phyloP scores from a whole-genome alignment of 2,329 filamentous ascomycete genomes.

The Venturiaceae sp. region DNA sequence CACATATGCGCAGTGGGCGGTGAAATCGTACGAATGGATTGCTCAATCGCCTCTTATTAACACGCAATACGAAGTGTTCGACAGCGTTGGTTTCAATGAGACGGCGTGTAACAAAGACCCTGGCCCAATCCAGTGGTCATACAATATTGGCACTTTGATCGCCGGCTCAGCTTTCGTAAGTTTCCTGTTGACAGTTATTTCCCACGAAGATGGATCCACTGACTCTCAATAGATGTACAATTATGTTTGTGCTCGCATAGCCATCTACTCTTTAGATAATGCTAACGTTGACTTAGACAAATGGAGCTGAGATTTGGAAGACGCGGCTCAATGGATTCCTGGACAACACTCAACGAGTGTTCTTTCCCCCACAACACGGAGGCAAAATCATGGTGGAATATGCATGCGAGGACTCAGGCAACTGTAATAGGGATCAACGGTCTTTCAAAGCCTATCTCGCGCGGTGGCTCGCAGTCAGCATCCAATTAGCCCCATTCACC shows the following conservation, averaged over 20 bases:
- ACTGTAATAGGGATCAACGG: constrained; percentile 62
- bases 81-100: constrained; percentile 40
- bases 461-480: constrained; percentile 53
- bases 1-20: constrained; percentile 25
- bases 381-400: constrained; percentile 54
- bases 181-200: not conserved
- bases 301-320: constrained; percentile 42
- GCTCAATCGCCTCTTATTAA: constrained; percentile 9
- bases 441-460: constrained; percentile 64
- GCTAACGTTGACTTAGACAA: constrained; percentile 44
- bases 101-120: constrained; percentile 21
- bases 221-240: not conserved
- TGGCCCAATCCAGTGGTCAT: constrained; percentile 48
- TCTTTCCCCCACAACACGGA: constrained; percentile 38
- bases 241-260: not conserved
- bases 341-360: constrained; percentile 26
- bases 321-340: constrained; percentile 44
- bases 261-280: constrained; percentile 41
- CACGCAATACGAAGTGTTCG: constrained; percentile 31
- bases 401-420: constrained; percentile 50
- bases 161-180: constrained; percentile 35
- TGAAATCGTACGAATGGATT: constrained; percentile 26
- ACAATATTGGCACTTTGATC: constrained; percentile 56
- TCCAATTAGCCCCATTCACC: constrained; percentile 53
- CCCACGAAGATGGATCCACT: not conserved